phyloP scores from a whole-genome alignment of 495 filamentous ascomycete genomes.

The Talaromyces trachyspermus region DNA sequence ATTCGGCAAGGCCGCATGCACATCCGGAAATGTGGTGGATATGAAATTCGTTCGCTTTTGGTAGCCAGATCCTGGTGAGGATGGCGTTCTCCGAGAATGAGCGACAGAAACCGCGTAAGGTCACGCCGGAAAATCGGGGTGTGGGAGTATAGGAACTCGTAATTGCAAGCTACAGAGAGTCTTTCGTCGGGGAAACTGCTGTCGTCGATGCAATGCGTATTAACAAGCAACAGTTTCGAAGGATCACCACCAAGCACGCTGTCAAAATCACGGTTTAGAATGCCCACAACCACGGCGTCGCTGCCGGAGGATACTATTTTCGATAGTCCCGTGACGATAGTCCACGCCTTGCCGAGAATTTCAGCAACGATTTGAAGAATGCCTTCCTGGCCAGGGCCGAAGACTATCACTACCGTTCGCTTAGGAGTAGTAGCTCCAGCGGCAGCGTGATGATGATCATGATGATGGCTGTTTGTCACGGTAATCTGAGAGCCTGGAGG shows the following conservation, averaged over 20 bases:
- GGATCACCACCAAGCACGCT: constrained; percentile 38
- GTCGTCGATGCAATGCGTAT: constrained; percentile 64
- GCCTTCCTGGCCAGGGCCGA: constrained; percentile 51
- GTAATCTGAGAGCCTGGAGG: background rate
- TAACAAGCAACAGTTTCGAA: constrained; percentile 52
- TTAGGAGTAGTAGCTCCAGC: background rate
- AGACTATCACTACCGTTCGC: constrained; percentile 49
- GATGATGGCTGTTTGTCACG: constrained; percentile 2
- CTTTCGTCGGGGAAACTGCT: constrained; percentile 57
- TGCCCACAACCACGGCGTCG: constrained; percentile 50
- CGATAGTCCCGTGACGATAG: constrained; percentile 44
- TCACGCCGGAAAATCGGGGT: constrained; percentile 66
- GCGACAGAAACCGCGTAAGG: constrained; percentile 65
- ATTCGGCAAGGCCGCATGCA: constrained; percentile 74
- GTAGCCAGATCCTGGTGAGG: constrained; percentile 67
- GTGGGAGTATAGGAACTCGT: constrained; percentile 75
- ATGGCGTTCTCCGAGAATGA: constrained; percentile 67
- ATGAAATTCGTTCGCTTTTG: constrained; percentile 76
- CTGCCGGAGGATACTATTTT: constrained; percentile 41
- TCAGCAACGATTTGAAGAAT: constrained; percentile 63
- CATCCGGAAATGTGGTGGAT: constrained; percentile 79
- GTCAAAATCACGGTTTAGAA: constrained; percentile 45
- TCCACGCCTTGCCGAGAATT: constrained; percentile 59
- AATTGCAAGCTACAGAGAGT: constrained; percentile 60
- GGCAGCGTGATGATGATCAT: background rate